Evolutionary conservation across 768 basidiomycete genomes (phyloP).

Genomic region (Asterophora parasitica): DNA sequence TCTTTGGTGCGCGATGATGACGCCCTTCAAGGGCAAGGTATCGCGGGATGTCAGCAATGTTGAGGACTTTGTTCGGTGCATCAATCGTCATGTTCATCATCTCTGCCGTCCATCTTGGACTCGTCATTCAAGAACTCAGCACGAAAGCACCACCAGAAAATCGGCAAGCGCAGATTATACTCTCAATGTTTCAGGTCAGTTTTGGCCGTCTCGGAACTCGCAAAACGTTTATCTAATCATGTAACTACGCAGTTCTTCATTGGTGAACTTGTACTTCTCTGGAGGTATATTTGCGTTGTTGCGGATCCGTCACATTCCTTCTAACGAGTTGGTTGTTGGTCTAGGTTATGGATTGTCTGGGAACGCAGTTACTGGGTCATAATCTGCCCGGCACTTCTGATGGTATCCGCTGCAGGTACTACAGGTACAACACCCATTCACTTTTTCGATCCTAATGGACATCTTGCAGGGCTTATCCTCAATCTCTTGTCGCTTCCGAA

Average conservation of each 20-base stretch:
- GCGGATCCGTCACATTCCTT: not conserved
- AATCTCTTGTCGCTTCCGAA: not conserved
- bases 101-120: conserved; percentile 6
- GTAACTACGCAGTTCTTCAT: conserved; percentile 8
- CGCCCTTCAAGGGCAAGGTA: not conserved
- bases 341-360: conserved; percentile 17
- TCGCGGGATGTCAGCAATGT: conserved; percentile 6
- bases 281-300: conserved; percentile 9
- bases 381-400: conserved; percentile 4
- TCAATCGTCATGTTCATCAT: conserved; percentile 12
- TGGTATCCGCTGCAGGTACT: conserved; percentile 4
- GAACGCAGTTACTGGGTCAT: conserved; percentile 11
- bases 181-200: conserved; percentile 13
- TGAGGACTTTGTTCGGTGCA: conserved; percentile 10
- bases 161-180: conserved; percentile 6
- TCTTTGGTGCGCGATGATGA: conserved; percentile 4
- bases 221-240: not conserved
- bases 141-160: not conserved
- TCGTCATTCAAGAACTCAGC: conserved; percentile 2
- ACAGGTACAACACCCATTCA: conserved; percentile 4
- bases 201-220: not conserved
- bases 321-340: not conserved
- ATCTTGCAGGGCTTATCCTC: conserved; percentile 9
- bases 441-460: no score
- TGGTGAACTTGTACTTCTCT: conserved; percentile 13